Percentiles rank a stretch among this genome's conserved stretches.
Evolutionary conservation across 345 rosid genomes (phyloP).

Genomic region (Carallia brachiata): DNA sequence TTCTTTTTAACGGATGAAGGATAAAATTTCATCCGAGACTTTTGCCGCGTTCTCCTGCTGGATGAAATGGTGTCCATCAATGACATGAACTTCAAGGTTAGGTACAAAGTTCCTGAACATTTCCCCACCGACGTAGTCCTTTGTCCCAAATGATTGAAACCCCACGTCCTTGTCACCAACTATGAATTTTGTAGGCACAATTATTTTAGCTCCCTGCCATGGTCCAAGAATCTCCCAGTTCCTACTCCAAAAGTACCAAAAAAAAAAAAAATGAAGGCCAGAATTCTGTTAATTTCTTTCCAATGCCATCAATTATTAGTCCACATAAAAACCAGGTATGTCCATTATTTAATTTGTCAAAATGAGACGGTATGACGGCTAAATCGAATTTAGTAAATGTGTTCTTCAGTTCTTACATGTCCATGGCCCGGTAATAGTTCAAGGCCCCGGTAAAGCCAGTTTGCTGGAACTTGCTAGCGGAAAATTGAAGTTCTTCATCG

Average conservation of each 20-base stretch:
- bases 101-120: slow-evolving; percentile 19
- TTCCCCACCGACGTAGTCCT: slow-evolving; percentile 18
- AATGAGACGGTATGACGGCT: too few relatives aligned
- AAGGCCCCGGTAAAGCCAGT: slow-evolving; percentile 21
- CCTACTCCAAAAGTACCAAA: slow-evolving; percentile 6
- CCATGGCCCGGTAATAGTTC: slow-evolving; percentile 35
- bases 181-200: slow-evolving; percentile 24
- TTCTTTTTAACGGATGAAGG: slow-evolving; percentile 13
- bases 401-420: slow-evolving; percentile 14
- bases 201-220: slow-evolving; percentile 27
- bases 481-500: slow-evolving; percentile 30
- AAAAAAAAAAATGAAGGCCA: too few relatives aligned
- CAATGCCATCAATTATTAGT: too few relatives aligned
- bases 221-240: slow-evolving; percentile 29
- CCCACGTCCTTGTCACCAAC: slow-evolving; percentile 26
- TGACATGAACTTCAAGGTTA: slow-evolving; percentile 17
- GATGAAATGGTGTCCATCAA: slow-evolving; percentile 29
- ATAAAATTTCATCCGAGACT: slow-evolving; percentile 14
- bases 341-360: too few relatives aligned
- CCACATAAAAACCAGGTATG: too few relatives aligned
- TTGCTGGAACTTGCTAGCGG: slow-evolving; percentile 26
- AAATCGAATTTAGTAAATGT: too few relatives aligned
- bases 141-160: slow-evolving; percentile 14
- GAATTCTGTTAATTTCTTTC: too few relatives aligned
- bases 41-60: slow-evolving; percentile 27